Evolutionary conservation across 768 basidiomycete species (phyloP).

Genomic region (Collybia sp.): DNA sequence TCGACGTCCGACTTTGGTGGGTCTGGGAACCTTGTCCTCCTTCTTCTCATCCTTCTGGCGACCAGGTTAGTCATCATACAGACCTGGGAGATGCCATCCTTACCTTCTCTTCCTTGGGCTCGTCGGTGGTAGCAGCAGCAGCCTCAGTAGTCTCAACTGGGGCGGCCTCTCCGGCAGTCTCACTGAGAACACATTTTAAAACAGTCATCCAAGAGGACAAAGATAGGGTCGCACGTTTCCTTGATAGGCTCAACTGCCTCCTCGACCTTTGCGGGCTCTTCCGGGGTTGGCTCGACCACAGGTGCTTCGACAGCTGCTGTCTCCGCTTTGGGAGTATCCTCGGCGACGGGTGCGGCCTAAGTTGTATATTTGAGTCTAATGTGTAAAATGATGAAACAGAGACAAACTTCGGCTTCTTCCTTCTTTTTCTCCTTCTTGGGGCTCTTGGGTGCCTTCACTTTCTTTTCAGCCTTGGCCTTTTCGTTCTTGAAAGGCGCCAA

Average conservation of each 20-base stretch:
- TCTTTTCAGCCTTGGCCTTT: slow-evolving; percentile 57
- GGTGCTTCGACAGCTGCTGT: slow-evolving; percentile 26
- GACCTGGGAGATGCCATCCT: no score
- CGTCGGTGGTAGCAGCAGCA: slow-evolving; percentile 43
- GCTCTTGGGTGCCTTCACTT: slow-evolving; percentile 64
- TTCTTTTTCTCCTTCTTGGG: slow-evolving; percentile 84
- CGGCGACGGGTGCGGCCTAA: slow-evolving; percentile 34
- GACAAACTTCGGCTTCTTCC: slow-evolving; percentile 57
- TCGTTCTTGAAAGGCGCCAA: slow-evolving; percentile 76
- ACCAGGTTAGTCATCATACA: background rate
- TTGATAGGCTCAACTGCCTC: slow-evolving; percentile 58
- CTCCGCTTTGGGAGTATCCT: slow-evolving; percentile 34
- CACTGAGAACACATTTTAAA: slow-evolving; percentile 19
- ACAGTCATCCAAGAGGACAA: background rate
- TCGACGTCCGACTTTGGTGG: slow-evolving; percentile 71
- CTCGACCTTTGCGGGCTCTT: slow-evolving; percentile 39
- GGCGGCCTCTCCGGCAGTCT: slow-evolving; percentile 35
- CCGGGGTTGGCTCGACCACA: slow-evolving; percentile 26
- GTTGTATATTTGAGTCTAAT: slow-evolving; percentile 1
- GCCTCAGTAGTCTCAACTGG: slow-evolving; percentile 32
- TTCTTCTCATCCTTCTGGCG: slow-evolving; percentile 35
- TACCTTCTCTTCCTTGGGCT: slow-evolving; percentile 63
- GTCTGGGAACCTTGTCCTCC: slow-evolving; percentile 44
- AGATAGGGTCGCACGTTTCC: slow-evolving; percentile 53
- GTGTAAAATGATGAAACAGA: background rate